Percentiles rank a stretch among this genome's conserved stretches.
phyloP scores from a whole-genome alignment of 495 filamentous ascomycete species.

The Chaetomidium leptoderma region DNA sequence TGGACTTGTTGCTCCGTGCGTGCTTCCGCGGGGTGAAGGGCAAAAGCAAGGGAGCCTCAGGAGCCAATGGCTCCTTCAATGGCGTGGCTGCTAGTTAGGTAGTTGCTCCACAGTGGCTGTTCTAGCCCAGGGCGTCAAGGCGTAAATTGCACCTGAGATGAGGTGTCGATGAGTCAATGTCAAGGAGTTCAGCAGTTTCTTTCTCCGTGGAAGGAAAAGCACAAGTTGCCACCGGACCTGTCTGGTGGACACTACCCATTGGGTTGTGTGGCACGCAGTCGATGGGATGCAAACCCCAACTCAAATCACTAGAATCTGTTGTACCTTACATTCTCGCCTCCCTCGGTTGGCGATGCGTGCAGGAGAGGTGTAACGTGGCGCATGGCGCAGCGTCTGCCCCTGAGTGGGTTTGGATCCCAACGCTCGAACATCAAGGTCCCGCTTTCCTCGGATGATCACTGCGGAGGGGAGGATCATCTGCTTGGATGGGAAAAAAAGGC shows the following conservation, averaged over 20 bases:
- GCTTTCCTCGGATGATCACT: conserved; percentile 2
- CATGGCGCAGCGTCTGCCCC: conserved; percentile 3
- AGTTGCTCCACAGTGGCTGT: conserved; percentile 2
- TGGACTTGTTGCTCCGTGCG: too few relatives aligned
- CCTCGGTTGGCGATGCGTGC: background rate
- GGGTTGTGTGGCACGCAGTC: background rate
- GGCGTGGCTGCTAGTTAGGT: background rate
- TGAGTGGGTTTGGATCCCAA: conserved; percentile 12
- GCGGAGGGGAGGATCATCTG: background rate
- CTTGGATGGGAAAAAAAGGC: background rate
- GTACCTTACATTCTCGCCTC: background rate
- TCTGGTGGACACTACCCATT: background rate
- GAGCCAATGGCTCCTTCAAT: background rate
- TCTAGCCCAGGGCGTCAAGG: conserved; percentile 11
- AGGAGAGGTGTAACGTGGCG: background rate
- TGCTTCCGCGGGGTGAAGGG: too few relatives aligned
- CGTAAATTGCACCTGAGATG: conserved; percentile 7
- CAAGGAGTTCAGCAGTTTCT: background rate
- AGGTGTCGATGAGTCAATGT: conserved; percentile 16
- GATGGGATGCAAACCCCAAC: background rate
- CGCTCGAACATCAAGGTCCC: conserved; percentile 1
- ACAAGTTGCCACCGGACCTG: conserved; percentile 2
- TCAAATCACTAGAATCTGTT: background rate
- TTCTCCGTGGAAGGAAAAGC: background rate
- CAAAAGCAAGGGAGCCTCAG: background rate